Percentiles rank a stretch among this genome's conserved stretches.
Evolutionary conservation across 495 filamentous ascomycete species (phyloP).

Genomic region (Geoglossum glabrum): DNA sequence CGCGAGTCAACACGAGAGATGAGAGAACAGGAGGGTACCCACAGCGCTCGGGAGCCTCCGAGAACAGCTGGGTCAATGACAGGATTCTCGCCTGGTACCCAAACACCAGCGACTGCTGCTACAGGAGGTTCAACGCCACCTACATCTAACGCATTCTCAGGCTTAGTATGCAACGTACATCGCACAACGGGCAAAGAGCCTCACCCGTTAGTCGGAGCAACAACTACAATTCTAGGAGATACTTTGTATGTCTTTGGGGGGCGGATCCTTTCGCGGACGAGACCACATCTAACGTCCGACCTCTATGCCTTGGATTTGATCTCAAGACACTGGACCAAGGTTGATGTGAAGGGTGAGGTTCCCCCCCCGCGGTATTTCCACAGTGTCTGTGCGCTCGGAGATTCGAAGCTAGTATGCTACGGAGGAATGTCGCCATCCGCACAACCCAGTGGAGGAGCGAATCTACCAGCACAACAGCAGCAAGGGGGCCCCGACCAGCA

Average conservation of each 20-base stretch:
- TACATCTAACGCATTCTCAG: constrained; percentile 38
- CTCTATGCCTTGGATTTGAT: constrained; percentile 88
- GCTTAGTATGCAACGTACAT: constrained; percentile 84
- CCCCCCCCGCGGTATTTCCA: constrained; percentile 92
- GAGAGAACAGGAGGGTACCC: background rate
- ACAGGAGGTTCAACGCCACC: background rate
- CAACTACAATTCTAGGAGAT: constrained; percentile 84
- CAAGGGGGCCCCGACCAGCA: constrained; percentile 29
- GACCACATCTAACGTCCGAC: constrained; percentile 67
- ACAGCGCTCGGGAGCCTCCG: background rate
- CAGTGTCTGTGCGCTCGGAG: constrained; percentile 78
- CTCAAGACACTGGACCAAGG: constrained; percentile 73
- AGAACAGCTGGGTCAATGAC: background rate
- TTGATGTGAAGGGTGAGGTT: constrained; percentile 67
- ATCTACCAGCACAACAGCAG: constrained; percentile 15
- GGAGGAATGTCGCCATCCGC: constrained; percentile 84
- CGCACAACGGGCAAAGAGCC: constrained; percentile 82
- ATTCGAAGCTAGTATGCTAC: constrained; percentile 92
- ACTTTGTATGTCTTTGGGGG: constrained; percentile 94
- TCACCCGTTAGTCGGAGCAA: constrained; percentile 77
- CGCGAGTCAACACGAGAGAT: background rate
- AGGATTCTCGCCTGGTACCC: background rate
- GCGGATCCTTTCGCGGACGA: constrained; percentile 60
- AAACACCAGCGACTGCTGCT: background rate
- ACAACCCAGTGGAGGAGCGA: constrained; percentile 40